Evolutionary conservation across 805 yeast genomes (phyloP), one percentile per base, ranked within the genome.

Genomic region (Cyberlindnera mycetangii): DNA sequence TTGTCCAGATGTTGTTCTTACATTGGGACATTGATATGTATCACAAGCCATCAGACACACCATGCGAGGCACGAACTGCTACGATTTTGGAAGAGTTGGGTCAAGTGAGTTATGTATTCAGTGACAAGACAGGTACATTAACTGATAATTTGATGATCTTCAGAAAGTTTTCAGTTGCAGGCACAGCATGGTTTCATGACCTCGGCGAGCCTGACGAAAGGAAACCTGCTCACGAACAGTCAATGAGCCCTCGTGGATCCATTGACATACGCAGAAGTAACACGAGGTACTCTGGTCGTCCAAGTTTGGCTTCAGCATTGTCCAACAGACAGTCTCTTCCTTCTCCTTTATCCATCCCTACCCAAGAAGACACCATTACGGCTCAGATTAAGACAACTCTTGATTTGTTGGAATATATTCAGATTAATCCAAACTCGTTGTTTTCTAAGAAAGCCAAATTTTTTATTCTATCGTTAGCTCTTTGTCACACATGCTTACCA

Each of bases 1-100:
- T 86, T 7, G 79, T 85, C 69, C 99, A 93, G 63, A 75, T 89
- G 63, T 65, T 83, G 33, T 71, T 89, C 45, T 70, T 93, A 58
- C 95, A 89, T 60, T 82, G 81, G 77, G 99, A 93, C 65, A 78
- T 93, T 38, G 98, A 95, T 65, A 89, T 93, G 96, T 93, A 92
- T 58, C 88, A 93, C 61, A 72, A 71, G 15, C 85, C 79, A 25
- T 76, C 89, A 7, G 79, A 93, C 57, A 93, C 96, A 0, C 96
- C 96, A 0, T 92, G 96, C 38, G 96, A 87, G 55, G 95, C 97
- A 0, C 82, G 92, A 61, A 90, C 98, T 0, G 96, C 98, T 0
- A 87, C 97, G 0, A 89, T 93, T 53, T 75, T 93, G 52, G 99
- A 93, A 62, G 99, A 93, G 65, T 70, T 93, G 55, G 99, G 99